Evolutionary conservation across 2,329 filamentous ascomycete genomes (phyloP).

Genomic region (Fusarium veterinarium): DNA sequence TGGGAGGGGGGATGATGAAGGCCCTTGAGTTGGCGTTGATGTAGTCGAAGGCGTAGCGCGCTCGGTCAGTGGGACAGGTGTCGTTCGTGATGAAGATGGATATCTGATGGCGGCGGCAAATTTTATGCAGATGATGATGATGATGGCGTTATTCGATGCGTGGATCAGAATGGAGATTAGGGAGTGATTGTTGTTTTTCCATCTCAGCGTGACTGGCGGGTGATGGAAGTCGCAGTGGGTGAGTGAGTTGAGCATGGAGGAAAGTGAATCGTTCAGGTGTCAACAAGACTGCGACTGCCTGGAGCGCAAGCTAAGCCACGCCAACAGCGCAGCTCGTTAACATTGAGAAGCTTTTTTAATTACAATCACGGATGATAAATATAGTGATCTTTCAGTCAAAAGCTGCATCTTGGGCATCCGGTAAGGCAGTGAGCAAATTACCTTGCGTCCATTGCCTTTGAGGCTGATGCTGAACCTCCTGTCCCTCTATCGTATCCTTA

Average conservation of each 20-base stretch:
- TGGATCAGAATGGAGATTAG: not conserved
- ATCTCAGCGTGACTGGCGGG: too few relatives aligned
- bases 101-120: not conserved
- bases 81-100: too few relatives aligned
- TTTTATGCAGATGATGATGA: not conserved
- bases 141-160: not conserved
- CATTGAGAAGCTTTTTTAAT: not conserved
- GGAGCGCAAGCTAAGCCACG: accelerated
- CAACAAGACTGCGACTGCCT: not conserved
- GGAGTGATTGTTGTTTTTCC: not conserved
- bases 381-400: too few relatives aligned
- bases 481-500: too few relatives aligned
- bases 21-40: not conserved
- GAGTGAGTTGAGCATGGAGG: not conserved
- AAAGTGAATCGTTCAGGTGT: not conserved
- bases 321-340: too few relatives aligned
- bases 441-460: too few relatives aligned
- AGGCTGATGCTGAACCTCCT: too few relatives aligned
- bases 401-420: too few relatives aligned
- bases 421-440: too few relatives aligned
- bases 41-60: not conserved
- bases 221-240: not conserved
- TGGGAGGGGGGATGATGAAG: not conserved
- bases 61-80: accelerated
- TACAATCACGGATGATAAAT: too few relatives aligned